phyloP scores from a whole-genome alignment of 2,329 filamentous ascomycete species.

The Samsoniella hepiali region DNA sequence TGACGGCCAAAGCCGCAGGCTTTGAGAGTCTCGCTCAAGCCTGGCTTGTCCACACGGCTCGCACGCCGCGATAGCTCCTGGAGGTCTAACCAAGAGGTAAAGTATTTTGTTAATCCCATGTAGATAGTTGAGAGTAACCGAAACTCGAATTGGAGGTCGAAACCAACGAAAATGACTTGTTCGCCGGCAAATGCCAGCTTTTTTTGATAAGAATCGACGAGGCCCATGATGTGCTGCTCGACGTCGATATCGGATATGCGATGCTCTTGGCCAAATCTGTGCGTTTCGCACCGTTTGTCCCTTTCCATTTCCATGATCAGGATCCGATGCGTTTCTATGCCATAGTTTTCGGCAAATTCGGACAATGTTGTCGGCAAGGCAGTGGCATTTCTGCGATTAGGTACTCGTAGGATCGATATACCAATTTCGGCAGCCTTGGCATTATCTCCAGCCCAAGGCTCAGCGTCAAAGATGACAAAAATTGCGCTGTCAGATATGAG shows the following conservation, averaged over 20 bases:
- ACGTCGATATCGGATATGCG: neutral
- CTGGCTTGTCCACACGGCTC: neutral
- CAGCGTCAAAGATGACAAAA: neutral
- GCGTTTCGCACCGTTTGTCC: neutral
- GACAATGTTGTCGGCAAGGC: neutral
- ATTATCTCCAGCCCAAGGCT: neutral
- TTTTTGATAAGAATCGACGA: neutral
- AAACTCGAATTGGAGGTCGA: slow-evolving; percentile 5
- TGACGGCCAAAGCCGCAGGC: neutral
- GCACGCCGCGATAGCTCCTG: slow-evolving; percentile 1
- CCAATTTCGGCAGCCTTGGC: neutral
- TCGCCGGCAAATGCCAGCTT: neutral
- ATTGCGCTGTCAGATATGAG: neutral
- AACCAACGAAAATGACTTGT: neutral
- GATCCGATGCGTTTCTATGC: slow-evolving; percentile 2
- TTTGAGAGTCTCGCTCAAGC: slow-evolving; percentile 3
- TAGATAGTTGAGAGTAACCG: neutral
- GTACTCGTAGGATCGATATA: neutral
- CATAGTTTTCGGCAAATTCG: neutral
- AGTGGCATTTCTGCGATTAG: neutral
- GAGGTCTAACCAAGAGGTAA: slow-evolving; percentile 11
- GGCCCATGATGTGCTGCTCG: neutral
- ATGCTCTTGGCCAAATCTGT: slow-evolving; percentile 3
- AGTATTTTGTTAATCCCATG: neutral
- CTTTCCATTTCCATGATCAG: neutral